These are phyloP conservation scores for Parasarocladium wereldwijsianum DNA, from an alignment of 2,329 filamentous ascomycete species.

Conservation along the genomic window DNA sequence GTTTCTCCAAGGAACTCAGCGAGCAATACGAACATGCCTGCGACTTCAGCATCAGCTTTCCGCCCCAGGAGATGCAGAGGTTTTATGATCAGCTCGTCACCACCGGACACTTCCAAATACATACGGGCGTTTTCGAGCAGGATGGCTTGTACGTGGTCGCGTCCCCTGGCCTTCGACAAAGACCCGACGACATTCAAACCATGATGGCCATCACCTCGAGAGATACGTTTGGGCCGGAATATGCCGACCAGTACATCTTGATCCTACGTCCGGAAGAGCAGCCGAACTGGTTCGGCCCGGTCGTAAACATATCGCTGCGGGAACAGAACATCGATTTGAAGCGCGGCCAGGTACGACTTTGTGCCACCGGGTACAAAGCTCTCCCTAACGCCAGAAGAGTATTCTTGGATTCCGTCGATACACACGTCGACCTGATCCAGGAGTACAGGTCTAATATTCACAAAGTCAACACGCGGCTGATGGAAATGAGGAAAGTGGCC, in stretches of 20 bases:
- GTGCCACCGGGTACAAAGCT: constrained; percentile 74
- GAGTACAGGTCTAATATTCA: constrained; percentile 88
- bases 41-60: constrained; percentile 75
- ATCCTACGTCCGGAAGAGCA: constrained; percentile 70
- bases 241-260: constrained; percentile 62
- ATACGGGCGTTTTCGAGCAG: constrained; percentile 53
- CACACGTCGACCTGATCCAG: constrained; percentile 76
- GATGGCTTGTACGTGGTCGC: constrained; percentile 74
- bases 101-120: constrained; percentile 78
- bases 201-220: constrained; percentile 60
- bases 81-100: constrained; percentile 70
- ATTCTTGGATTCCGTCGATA: constrained; percentile 65
- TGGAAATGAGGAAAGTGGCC: constrained; percentile 87
- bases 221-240: constrained; percentile 50
- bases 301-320: constrained; percentile 54
- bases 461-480: constrained; percentile 79
- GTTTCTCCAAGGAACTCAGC: constrained; percentile 80
- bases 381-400: constrained; percentile 64
- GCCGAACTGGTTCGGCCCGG: constrained; percentile 69
- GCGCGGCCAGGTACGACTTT: constrained; percentile 69
- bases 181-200: constrained; percentile 65
- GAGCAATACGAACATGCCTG: constrained; percentile 94
- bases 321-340: constrained; percentile 77
- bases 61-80: constrained; percentile 51
- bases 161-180: constrained; percentile 60